phyloP scores from a whole-genome alignment of 441 rosid genomes.

The Lepidium campestre region DNA sequence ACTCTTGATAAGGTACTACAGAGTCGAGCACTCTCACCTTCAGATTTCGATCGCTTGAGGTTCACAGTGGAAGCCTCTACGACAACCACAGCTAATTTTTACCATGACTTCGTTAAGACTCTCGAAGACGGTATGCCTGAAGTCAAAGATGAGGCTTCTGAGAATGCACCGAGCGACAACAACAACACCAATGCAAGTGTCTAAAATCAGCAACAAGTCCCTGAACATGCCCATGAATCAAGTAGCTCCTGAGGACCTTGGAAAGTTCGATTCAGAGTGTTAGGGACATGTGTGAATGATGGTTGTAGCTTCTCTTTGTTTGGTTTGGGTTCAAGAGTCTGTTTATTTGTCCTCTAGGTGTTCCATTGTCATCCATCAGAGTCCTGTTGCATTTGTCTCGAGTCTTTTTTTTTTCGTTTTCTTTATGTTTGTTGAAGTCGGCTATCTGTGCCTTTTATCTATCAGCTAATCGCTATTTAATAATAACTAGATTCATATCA shows the following conservation, averaged over 20 bases:
- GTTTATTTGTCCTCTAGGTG: background rate
- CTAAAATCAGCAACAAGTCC: background rate
- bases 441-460: no score
- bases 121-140: constrained; percentile 16
- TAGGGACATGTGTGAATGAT: background rate
- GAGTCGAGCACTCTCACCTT: background rate
- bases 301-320: background rate
- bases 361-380: background rate
- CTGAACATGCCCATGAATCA: background rate
- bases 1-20: background rate
- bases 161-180: background rate
- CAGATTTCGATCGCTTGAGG: background rate
- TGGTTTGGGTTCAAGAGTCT: background rate
- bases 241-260: background rate
- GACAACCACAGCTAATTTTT: background rate
- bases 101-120: background rate
- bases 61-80: background rate
- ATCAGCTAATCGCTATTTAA: no score
- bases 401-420: background rate
- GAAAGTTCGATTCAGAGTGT: background rate
- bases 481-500: no score
- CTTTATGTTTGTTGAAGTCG: background rate
- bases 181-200: background rate
- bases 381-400: background rate
- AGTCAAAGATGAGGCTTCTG: constrained; percentile 2